Percentiles rank a stretch among this genome's conserved stretches.
Evolutionary conservation across 768 basidiomycete genomes (phyloP).

Genomic region (Boletus pseudo-olivaceus): DNA sequence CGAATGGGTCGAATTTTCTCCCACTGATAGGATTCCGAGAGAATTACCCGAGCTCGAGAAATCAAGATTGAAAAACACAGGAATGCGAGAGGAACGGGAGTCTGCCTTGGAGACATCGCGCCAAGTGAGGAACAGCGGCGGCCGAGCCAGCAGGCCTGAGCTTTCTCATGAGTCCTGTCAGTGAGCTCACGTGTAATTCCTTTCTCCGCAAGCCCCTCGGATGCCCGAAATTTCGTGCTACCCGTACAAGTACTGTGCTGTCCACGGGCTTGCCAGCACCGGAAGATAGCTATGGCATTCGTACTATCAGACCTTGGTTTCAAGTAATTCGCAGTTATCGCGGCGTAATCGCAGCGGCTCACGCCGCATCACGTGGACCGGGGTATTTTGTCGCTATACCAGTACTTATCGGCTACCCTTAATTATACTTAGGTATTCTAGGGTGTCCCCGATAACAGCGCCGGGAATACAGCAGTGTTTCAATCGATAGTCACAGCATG

Average conservation of each 20-base stretch:
- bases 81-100: not conserved
- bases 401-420: too few relatives aligned
- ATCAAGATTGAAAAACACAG: not conserved
- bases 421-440: too few relatives aligned
- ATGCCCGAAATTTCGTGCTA: not conserved
- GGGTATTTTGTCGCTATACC: too few relatives aligned
- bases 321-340: too few relatives aligned
- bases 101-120: not conserved
- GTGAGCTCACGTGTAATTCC: not conserved
- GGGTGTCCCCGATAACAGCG: too few relatives aligned
- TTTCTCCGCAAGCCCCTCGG: not conserved
- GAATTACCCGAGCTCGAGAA: not conserved
- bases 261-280: not conserved
- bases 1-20: slow-evolving; percentile 2
- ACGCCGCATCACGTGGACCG: too few relatives aligned
- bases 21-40: slow-evolving; percentile 4
- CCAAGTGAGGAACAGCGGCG: not conserved
- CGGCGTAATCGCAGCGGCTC: too few relatives aligned
- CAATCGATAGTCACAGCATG: not conserved
- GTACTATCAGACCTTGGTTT: not conserved
- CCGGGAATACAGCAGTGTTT: not conserved
- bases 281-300: not conserved
- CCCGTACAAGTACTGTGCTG: not conserved
- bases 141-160: not conserved
- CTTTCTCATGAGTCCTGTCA: slow-evolving; percentile 5